Conservation (phyloP, 768 basidiomycete genomes). For the Aureoboletus auriporus region DNA sequence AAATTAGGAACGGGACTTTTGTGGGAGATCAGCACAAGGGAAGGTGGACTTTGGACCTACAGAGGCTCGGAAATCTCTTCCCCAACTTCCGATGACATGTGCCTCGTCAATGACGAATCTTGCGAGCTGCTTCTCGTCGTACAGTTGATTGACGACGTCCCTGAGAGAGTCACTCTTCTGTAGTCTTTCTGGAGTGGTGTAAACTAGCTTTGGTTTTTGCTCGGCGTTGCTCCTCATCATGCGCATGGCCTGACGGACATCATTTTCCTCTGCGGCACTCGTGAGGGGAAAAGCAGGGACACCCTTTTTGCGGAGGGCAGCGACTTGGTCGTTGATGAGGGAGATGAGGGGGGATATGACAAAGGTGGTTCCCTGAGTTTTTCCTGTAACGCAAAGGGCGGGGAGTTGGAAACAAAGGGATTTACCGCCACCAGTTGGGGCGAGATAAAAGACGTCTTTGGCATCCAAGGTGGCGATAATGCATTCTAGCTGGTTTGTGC, state of each 20-base stretch:
- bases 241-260: constrained; percentile 37
- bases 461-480: constrained; percentile 77
- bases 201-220: constrained; percentile 65
- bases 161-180: constrained; percentile 55
- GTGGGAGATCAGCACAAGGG: neutral
- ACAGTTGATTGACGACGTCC: constrained; percentile 53
- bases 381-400: constrained; percentile 70
- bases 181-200: constrained; percentile 91
- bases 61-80: constrained; percentile 85
- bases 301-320: constrained; percentile 55
- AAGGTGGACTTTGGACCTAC: constrained; percentile 39
- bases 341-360: constrained; percentile 88
- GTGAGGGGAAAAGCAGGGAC: constrained; percentile 72
- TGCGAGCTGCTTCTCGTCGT: constrained; percentile 58
- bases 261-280: constrained; percentile 43
- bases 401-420: constrained; percentile 89
- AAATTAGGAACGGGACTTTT: constrained; percentile 8
- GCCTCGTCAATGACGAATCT: constrained; percentile 96
- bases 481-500: constrained; percentile 82
- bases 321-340: constrained; percentile 87
- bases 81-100: constrained; percentile 94
- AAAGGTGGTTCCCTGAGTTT: constrained; percentile 77
- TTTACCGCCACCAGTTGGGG: constrained; percentile 96
- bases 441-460: constrained; percentile 88
- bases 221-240: constrained; percentile 37